phyloP scores from a whole-genome alignment of 202 grass and related monocot species.

The Tripidium arundinaceum region DNA sequence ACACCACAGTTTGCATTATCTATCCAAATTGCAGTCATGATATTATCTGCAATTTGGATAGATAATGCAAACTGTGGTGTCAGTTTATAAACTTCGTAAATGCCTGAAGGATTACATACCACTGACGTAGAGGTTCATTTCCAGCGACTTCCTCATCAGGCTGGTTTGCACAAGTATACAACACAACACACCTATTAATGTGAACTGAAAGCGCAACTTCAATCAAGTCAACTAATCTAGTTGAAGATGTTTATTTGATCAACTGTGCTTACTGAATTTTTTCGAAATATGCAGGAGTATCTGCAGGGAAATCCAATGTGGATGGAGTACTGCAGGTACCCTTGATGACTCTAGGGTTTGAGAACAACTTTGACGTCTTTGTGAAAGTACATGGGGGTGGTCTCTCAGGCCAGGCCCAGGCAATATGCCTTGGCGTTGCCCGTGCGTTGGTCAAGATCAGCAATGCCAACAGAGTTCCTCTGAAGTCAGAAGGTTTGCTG shows the following conservation, averaged over 20 bases:
- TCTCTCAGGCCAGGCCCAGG: slow-evolving; percentile 89
- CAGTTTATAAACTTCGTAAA: neutral
- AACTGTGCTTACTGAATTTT: neutral
- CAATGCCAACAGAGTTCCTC: slow-evolving; percentile 48
- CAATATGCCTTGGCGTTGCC: slow-evolving; percentile 78
- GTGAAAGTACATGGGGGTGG: slow-evolving; percentile 91
- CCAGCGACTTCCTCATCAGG: neutral
- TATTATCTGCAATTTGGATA: neutral
- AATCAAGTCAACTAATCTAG: neutral
- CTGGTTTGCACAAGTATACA: neutral
- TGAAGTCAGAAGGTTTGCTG: slow-evolving; percentile 74
- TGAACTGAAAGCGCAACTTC: neutral
- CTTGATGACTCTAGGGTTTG: slow-evolving; percentile 63
- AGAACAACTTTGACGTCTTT: slow-evolving; percentile 82
- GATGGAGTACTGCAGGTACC: slow-evolving; percentile 80
- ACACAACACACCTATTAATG: neutral
- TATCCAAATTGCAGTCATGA: neutral
- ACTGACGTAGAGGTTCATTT: neutral
- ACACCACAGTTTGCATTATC: too few relatives aligned
- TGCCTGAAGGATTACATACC: neutral
- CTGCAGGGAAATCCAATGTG: slow-evolving; percentile 76
- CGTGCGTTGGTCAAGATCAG: slow-evolving; percentile 82
- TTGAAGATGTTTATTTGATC: neutral
- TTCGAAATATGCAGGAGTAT: slow-evolving; percentile 47
- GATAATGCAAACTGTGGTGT: neutral